A percentile compares a stretch with the other conserved stretches of the same genome.
Conservation (phyloP, 371 early-diverging fungal genomes). For the Phascolomyces articulosus region DNA sequence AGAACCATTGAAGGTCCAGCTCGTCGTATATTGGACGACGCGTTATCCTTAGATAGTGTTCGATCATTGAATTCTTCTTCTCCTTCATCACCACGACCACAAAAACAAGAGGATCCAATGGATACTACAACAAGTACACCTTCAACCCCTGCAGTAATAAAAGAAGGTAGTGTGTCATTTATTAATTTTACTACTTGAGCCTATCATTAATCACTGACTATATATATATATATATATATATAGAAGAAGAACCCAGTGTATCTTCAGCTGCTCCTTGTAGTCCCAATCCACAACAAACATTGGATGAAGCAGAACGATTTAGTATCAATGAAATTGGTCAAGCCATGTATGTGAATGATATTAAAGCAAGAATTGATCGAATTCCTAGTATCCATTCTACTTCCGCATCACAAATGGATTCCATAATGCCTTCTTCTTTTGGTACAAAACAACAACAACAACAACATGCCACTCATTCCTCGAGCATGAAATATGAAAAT, state of each 20-base stretch:
- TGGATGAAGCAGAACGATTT: constrained; percentile 26
- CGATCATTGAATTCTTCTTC: neutral
- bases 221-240: neutral
- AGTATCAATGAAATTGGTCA: constrained; percentile 50
- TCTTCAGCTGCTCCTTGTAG: constrained; percentile 30
- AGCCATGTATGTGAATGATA: constrained; percentile 43
- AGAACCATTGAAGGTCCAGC: constrained; percentile 33
- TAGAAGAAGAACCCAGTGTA: constrained; percentile 5
- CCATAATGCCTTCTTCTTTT: neutral
- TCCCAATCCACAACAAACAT: constrained; percentile 10
- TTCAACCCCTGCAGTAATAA: neutral
- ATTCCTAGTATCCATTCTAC: constrained; percentile 17
- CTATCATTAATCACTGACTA: too few relatives aligned
- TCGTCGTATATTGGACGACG: constrained; percentile 29
- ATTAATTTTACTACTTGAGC: too few relatives aligned
- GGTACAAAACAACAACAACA: constrained; percentile 1
- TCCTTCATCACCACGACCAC: neutral
- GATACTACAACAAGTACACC: neutral
- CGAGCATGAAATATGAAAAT: neutral
- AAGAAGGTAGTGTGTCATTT: constrained; percentile 6
- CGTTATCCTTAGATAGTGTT: constrained; percentile 10
- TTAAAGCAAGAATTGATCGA: constrained; percentile 31
- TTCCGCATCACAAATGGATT: neutral
- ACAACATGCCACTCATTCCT: neutral
- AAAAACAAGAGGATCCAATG: neutral